Evolutionary conservation across 2,329 filamentous ascomycete species (phyloP).

Genomic region (Cyclaneusma minus): DNA sequence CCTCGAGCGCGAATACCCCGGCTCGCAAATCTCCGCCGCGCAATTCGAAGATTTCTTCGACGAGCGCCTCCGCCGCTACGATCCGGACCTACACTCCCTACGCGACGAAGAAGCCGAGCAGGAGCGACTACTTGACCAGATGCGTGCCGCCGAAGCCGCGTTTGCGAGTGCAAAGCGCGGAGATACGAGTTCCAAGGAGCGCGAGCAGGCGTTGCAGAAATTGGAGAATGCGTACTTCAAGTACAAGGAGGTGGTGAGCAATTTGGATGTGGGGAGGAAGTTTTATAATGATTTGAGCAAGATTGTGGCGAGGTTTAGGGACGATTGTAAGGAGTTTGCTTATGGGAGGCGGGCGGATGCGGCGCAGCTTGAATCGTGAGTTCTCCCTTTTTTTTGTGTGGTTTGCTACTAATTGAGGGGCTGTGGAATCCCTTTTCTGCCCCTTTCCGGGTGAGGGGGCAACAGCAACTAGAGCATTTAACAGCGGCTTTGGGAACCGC

Average conservation of each 20-base stretch:
- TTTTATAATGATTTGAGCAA: slow-evolving; percentile 94
- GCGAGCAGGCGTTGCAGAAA: slow-evolving; percentile 73
- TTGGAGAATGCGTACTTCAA: slow-evolving; percentile 87
- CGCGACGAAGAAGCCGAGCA: slow-evolving; percentile 63
- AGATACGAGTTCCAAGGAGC: slow-evolving; percentile 48
- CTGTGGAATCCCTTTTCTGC: slow-evolving; percentile 5
- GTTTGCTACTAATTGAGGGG: slow-evolving; percentile 3
- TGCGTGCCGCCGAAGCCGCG: slow-evolving; percentile 61
- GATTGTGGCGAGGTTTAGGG: slow-evolving; percentile 73
- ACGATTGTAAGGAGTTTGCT: slow-evolving; percentile 64
- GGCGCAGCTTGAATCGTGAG: slow-evolving; percentile 59
- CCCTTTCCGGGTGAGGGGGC: no score
- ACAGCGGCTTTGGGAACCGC: no score
- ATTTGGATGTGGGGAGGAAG: slow-evolving; percentile 79
- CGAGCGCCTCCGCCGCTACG: slow-evolving; percentile 65
- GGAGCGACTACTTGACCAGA: slow-evolving; percentile 48
- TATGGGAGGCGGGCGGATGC: slow-evolving; percentile 71
- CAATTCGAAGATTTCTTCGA: slow-evolving; percentile 92
- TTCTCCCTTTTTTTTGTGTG: slow-evolving; percentile 4
- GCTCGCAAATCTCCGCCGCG: slow-evolving; percentile 68
- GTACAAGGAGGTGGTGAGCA: slow-evolving; percentile 90
- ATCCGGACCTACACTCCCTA: slow-evolving; percentile 57
- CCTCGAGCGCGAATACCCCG: slow-evolving; percentile 73
- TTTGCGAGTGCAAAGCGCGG: slow-evolving; percentile 56
- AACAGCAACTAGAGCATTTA: no score